Base-by-base conservation (phyloP, 345 rosid genomes). In the Combretum micranthum region DNA sequence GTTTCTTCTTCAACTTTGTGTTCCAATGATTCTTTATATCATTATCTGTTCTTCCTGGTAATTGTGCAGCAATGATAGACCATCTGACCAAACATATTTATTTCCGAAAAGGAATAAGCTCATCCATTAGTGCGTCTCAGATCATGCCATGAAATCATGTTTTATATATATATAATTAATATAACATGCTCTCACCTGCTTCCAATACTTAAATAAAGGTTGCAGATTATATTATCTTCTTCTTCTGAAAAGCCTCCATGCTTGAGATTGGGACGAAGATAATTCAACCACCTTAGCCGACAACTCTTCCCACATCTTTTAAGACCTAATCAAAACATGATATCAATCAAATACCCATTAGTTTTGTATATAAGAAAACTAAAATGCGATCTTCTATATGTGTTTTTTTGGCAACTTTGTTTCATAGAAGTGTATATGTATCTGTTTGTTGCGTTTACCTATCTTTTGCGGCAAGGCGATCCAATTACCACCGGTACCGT, bases 221-320 rank as follows among this genome's bases (percentile, higher is more conserved):
- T 88, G 82, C 95, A 83, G 64, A 92, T 92, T 82, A 86, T 83
- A 62, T 81, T 84, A 80, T 92, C 98, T 80, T 88, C 98, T 75
- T 92, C 96, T 65, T 92, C 98, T 60, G 98, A 82, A 78, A 92
- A 92, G 66, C 95, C 93, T 32, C 98, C 98, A 70, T 92, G 98
- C 73, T 86, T 92, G 73, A 92, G 81, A 69, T 92, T 86, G 26
- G 98, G 98, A 63, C 98, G 81, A 68, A 92, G 68, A 81, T 91
- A 91, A 78, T 91, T 91, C 69, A 91, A 68, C 98, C 98, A 91
- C 73, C 98, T 86, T 44, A 92, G 79, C 64, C 98, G 84, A 75
- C 98, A 92, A 65, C 98, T 92, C 78, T 92, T 92, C 23, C 98
- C 98, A 64, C 95, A 92, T 76, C 98, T 88, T 80, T 84, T 92